Percentiles rank a stretch among this genome's conserved stretches.
phyloP scores from a whole-genome alignment of 2,329 filamentous ascomycete genomes.

The Fusarium verticillioides region DNA sequence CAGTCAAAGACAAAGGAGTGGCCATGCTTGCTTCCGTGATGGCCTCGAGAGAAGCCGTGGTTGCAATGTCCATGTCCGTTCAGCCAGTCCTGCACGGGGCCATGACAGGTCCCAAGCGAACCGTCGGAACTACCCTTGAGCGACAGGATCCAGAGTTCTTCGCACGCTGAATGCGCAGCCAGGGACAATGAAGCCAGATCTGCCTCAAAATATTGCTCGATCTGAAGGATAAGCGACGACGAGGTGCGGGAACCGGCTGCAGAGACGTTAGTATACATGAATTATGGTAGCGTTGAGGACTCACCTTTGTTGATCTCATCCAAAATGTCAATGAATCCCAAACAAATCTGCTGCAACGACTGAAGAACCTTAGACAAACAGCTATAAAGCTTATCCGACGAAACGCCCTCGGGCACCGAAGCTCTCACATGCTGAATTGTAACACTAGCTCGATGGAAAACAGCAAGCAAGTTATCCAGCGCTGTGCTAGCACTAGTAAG shows the following conservation, averaged over 20 bases:
- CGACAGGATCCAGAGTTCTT: not conserved
- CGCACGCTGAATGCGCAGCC: not conserved
- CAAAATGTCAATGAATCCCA: not conserved
- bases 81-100: not conserved
- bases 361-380: not conserved
- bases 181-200: not conserved
- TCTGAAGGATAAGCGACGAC: not conserved
- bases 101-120: not conserved
- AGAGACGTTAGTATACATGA: not conserved
- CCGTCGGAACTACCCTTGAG: not conserved
- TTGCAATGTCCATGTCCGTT: not conserved
- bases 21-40: not conserved
- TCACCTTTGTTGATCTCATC: not conserved
- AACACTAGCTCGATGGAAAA: not conserved
- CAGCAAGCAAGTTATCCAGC: not conserved
- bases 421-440: not conserved
- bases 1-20: not conserved
- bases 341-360: not conserved
- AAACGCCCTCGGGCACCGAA: not conserved
- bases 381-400: not conserved
- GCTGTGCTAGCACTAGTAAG: not conserved
- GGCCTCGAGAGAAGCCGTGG: not conserved
- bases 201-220: not conserved
- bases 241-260: not conserved
- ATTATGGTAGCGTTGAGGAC: accelerated